Evolutionary conservation across 345 rosid species (phyloP).

Genomic region (Populus ilicifolia): DNA sequence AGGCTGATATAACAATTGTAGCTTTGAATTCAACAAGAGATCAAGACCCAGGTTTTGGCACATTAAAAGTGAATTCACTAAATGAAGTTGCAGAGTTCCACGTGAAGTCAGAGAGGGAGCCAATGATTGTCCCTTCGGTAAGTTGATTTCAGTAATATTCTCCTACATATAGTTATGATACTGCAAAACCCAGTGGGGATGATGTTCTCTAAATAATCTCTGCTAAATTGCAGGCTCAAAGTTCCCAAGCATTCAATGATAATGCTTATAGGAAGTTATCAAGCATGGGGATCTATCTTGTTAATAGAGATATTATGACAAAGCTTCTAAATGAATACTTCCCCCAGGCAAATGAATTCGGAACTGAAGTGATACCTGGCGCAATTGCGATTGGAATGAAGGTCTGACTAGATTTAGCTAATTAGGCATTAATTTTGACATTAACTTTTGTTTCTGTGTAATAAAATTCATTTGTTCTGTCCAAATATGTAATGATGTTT

Average conservation of each 20-base stretch:
- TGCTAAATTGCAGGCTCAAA: constrained; percentile 37
- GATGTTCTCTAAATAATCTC: not conserved
- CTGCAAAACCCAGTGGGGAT: not conserved
- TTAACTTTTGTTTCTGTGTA: no score
- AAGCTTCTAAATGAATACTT: constrained; percentile 51
- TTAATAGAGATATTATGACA: constrained; percentile 49
- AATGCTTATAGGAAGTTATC: constrained; percentile 13
- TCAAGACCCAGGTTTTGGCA: constrained; percentile 50
- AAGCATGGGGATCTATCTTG: constrained; percentile 72
- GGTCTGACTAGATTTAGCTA: constrained; percentile 29
- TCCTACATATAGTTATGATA: not conserved
- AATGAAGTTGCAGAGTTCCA: constrained; percentile 42
- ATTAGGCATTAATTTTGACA: not conserved
- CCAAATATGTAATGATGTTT: not conserved
- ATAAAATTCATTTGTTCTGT: not conserved
- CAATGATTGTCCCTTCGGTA: constrained; percentile 26
- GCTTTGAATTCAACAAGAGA: constrained; percentile 41
- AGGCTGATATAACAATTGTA: constrained; percentile 56
- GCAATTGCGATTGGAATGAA: constrained; percentile 69
- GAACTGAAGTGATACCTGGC: constrained; percentile 55
- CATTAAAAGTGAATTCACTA: constrained; percentile 42
- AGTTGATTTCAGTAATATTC: constrained; percentile 20
- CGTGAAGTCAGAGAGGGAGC: constrained; percentile 28
- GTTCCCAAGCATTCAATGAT: constrained; percentile 17
- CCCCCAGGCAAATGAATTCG: constrained; percentile 55